phyloP scores from a whole-genome alignment of 768 basidiomycete genomes.

The Amanita polypyramis region DNA sequence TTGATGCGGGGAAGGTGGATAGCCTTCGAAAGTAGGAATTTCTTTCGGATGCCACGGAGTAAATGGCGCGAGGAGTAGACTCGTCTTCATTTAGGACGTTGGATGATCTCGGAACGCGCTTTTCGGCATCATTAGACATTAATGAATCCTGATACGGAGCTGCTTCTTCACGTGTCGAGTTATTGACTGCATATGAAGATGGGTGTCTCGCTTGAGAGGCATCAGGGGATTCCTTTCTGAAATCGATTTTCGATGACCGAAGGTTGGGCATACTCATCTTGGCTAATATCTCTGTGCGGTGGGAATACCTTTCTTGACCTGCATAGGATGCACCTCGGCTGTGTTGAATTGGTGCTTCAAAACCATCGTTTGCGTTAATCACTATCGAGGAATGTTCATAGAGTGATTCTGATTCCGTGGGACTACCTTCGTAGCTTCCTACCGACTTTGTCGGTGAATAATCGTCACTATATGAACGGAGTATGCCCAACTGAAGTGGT shows the following conservation, averaged over 20 bases:
- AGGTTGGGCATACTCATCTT: conserved; percentile 90
- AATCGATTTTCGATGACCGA: conserved; percentile 37
- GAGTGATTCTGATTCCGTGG: conserved; percentile 42
- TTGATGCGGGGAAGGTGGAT: conserved; percentile 62
- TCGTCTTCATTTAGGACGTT: conserved; percentile 14
- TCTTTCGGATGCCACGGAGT: conserved; percentile 67
- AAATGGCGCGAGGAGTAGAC: conserved; percentile 28
- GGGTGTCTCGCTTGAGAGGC: not conserved
- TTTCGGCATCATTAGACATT: not conserved
- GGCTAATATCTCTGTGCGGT: conserved; percentile 28
- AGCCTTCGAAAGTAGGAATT: conserved; percentile 94
- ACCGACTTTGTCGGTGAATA: conserved; percentile 40
- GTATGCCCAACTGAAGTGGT: conserved; percentile 35
- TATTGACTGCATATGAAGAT: not conserved
- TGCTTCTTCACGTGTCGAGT: conserved; percentile 15
- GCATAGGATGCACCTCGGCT: conserved; percentile 43
- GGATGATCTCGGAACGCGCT: conserved; percentile 6
- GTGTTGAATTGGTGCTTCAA: conserved; percentile 22
- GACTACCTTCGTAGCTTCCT: conserved; percentile 45
- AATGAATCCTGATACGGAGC: conserved; percentile 24
- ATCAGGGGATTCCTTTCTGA: conserved; percentile 17
- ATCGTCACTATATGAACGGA: conserved; percentile 28
- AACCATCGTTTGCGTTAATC: conserved; percentile 16
- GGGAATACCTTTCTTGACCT: conserved; percentile 24
- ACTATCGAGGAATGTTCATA: conserved; percentile 16